Conservation (phyloP, 2,329 filamentous ascomycete species). For the Fusarium sambucinum region DNA sequence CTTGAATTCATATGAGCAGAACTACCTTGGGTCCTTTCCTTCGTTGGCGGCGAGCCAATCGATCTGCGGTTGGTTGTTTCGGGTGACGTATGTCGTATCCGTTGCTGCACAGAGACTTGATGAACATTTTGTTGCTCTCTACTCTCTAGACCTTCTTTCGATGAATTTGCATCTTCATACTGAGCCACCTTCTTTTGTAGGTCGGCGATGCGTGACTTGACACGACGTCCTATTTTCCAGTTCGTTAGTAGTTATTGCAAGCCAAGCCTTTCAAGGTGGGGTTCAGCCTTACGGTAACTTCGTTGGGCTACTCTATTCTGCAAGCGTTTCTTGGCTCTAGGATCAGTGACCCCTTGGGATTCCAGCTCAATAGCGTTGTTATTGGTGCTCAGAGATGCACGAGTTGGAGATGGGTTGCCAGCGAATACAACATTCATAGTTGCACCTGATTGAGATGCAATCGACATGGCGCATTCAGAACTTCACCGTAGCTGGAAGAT, state of each 20-base stretch:
- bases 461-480: neutral
- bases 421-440: neutral
- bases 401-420: neutral
- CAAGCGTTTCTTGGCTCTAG: constrained; percentile 2
- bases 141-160: neutral
- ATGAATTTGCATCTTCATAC: neutral
- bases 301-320: constrained; percentile 3
- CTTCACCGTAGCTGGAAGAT: neutral
- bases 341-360: neutral
- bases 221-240: neutral
- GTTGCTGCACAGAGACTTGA: neutral
- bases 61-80: neutral
- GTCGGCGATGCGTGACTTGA: constrained; percentile 1
- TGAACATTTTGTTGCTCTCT: neutral
- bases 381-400: neutral
- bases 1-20: neutral
- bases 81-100: neutral
- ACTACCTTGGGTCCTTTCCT: neutral
- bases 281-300: constrained; percentile 3
- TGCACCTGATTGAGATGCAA: neutral
- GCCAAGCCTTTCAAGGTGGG: neutral
- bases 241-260: neutral
- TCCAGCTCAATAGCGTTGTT: neutral
- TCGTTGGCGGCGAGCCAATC: neutral
- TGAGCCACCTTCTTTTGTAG: constrained; percentile 1